A percentile compares a stretch with the other conserved stretches of the same genome.
Conservation (phyloP, 257 asterid species). For the Thymus mandschuricus region DNA sequence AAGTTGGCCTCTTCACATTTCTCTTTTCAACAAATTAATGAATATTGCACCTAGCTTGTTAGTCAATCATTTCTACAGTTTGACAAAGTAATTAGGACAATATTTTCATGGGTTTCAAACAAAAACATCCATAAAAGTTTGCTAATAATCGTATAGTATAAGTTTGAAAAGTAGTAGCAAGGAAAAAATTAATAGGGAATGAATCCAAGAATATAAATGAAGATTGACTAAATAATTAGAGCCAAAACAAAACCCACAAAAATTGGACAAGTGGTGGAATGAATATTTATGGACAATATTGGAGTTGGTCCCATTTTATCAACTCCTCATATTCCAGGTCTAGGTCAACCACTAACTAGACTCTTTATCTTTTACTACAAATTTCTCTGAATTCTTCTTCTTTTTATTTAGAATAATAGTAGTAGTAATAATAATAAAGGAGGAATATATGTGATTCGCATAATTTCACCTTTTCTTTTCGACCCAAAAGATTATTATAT, state of each 20-base stretch:
- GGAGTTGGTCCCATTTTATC: not conserved
- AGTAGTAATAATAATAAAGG: no score
- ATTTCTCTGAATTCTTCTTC: no score
- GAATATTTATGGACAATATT: not conserved
- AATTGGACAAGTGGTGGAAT: slow-evolving; percentile 3
- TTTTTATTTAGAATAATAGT: no score
- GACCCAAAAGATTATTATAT: no score
- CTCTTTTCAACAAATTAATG: no score
- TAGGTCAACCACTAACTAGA: not conserved
- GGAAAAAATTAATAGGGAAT: not conserved
- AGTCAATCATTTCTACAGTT: not conserved
- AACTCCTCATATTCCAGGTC: not conserved
- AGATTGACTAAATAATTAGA: not conserved
- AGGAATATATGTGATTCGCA: no score
- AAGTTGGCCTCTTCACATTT: no score
- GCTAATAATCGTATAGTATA: not conserved
- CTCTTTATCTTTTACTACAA: no score
- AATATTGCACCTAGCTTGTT: no score
- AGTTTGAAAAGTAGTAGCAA: not conserved
- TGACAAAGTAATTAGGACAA: not conserved
- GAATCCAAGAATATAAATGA: not conserved
- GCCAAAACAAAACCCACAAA: not conserved
- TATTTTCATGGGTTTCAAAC: not conserved
- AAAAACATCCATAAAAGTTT: not conserved
- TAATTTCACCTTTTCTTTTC: no score